Evolutionary conservation across 1,139 yeast genomes (phyloP), one percentile per base, ranked within the genome.

Genomic region (Hyphopichia burtonii): DNA sequence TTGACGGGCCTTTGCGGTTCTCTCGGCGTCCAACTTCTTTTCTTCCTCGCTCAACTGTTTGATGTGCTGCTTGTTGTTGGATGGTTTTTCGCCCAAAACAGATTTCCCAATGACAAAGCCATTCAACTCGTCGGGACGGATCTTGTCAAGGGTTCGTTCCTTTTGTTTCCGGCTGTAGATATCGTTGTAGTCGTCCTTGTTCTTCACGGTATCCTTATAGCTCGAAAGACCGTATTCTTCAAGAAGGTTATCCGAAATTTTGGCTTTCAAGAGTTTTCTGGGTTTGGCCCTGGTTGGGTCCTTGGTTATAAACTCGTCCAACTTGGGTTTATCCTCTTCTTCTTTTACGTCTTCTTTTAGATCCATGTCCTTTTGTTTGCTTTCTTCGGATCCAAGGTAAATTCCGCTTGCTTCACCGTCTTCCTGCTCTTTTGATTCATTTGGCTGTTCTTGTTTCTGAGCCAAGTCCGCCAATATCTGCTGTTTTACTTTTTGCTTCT

Each of bases 171-270:
- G 45, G 16, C 52, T 44, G 39, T 56, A 49, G 4, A 56, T 7
- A n/a, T 48, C 61, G 43, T 66, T 61, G 46, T 68, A 67, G 45
- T 68, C 73, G 31, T 59, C 57, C 7, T 49, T 49, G 9, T 52
- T 36, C 14, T 49, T 58, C 1, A 61, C 55, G 1, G 69, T 60
- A 4, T 66, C 61, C 7, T 49, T 40, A 44, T 69, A 68, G 40
- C 59, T 57, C 2, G 54, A 59, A 14, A 73, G 45, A 0, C 77
- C 78, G 48, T 73, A 73, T 41, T 73, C 78, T 40, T 62, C 68
- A 16, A 70, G 52, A 36, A 72, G 56, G 43, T 68, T 65, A 19
- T 66, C 71, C 3, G 66, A 51, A 38, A 65, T 47, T 39, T 63
- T 65, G 28, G 60, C 55, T 11, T 52, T 56, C 22, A 71, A 63